Conservation (phyloP, 192 early-diverging fungal species). For the Thoreauomyces humboldtii region DNA sequence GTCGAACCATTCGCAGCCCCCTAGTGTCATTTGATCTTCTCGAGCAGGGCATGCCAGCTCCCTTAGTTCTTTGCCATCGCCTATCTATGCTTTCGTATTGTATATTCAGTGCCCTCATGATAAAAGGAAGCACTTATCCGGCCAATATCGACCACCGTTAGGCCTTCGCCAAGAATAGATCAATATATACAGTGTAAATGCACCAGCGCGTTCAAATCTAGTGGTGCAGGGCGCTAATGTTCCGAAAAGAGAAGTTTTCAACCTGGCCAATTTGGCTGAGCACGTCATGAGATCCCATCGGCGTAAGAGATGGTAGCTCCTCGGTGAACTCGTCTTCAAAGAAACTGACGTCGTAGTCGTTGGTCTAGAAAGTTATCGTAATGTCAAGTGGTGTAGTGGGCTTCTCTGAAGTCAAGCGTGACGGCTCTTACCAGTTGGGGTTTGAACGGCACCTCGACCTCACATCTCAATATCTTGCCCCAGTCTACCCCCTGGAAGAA, state of each 20-base stretch:
- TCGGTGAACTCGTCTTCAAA: conserved; percentile 44
- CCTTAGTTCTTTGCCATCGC: too few species aligned
- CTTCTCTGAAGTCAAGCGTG: neutral
- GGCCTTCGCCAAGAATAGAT: too few species aligned
- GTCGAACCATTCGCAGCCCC: too few species aligned
- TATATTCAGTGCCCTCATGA: too few species aligned
- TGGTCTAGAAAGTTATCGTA: conserved; percentile 8
- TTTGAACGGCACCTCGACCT: conserved; percentile 43
- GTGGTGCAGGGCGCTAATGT: too few species aligned
- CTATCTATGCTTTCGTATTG: too few species aligned
- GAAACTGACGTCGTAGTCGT: conserved; percentile 43
- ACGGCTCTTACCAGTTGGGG: conserved; percentile 39
- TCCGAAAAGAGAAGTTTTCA: conserved; percentile 3
- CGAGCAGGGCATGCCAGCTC: too few species aligned
- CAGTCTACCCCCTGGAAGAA: conserved; percentile 50
- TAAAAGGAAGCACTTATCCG: too few species aligned
- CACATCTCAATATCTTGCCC: conserved; percentile 38
- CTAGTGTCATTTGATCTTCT: too few species aligned
- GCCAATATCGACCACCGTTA: too few species aligned
- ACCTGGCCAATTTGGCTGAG: neutral
- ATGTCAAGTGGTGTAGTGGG: neutral
- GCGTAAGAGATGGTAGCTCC: conserved; percentile 25
- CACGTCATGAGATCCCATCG: neutral
- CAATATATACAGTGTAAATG: too few species aligned
- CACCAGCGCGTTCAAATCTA: too few species aligned